Conservation (phyloP, 768 basidiomycete genomes). For the Dioszegia aurantiaca region DNA sequence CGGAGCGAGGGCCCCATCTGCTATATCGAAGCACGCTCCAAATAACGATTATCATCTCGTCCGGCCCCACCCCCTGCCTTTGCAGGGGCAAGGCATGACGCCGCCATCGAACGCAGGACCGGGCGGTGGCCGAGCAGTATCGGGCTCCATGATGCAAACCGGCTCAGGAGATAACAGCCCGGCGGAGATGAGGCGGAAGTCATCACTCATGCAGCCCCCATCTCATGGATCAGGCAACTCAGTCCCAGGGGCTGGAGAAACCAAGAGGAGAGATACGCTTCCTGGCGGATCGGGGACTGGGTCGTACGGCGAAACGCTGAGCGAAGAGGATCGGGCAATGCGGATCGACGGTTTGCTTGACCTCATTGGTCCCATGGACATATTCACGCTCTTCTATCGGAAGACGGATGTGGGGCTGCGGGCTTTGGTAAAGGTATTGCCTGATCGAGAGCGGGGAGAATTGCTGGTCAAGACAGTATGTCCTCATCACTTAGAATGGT, state of each 20-base stretch:
- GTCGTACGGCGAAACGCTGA: constrained; percentile 9
- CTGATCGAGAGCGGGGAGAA: constrained; percentile 44
- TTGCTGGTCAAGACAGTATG: constrained; percentile 45
- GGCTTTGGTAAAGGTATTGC: constrained; percentile 41
- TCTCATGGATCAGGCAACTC: not conserved
- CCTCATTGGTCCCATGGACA: constrained; percentile 45
- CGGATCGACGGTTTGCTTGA: constrained; percentile 42
- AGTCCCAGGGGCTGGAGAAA: not conserved
- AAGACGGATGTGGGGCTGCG: constrained; percentile 46
- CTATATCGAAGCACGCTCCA: constrained; percentile 25
- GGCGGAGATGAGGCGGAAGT: constrained; percentile 12
- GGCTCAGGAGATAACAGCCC: not conserved
- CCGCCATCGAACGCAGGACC: not conserved
- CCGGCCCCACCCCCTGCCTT: constrained; percentile 2
- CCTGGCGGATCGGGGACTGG: not conserved
- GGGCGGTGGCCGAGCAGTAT: not conserved
- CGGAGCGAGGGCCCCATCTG: constrained; percentile 18
- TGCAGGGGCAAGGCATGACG: not conserved
- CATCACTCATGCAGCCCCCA: constrained; percentile 1
- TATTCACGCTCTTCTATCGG: constrained; percentile 46
- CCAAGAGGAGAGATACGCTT: not conserved
- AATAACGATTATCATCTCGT: constrained; percentile 45
- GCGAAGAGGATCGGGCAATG: constrained; percentile 27
- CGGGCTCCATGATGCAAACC: not conserved
- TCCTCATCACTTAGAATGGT: no score